Evolutionary conservation across 108 stramenopile genomes (phyloP).

Genomic region (Pseudonitzschia multiseries): DNA sequence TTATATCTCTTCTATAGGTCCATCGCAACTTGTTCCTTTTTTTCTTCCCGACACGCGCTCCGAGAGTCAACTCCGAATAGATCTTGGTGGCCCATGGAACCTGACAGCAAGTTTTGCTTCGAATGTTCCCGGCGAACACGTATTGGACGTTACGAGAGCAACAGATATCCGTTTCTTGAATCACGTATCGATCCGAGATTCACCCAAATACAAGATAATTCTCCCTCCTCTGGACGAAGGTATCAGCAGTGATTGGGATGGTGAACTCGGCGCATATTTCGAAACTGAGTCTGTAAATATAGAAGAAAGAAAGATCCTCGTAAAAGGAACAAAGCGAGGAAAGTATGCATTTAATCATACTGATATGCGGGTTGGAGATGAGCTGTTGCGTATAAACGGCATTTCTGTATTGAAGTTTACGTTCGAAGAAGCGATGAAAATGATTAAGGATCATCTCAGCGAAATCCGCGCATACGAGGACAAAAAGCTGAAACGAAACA

Average conservation of each 20-base stretch:
- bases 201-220: conserved; percentile 74
- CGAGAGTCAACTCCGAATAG: conserved; percentile 74
- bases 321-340: conserved; percentile 86
- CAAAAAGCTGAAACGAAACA: not conserved
- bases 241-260: conserved; percentile 46
- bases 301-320: conserved; percentile 76
- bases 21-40: conserved; percentile 65
- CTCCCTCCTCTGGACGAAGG: conserved; percentile 56
- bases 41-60: conserved; percentile 80
- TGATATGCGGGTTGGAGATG: conserved; percentile 90
- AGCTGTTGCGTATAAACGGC: conserved; percentile 84
- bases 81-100: conserved; percentile 64
- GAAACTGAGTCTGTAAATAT: conserved; percentile 87
- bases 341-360: conserved; percentile 80
- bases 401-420: conserved; percentile 53
- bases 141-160: conserved; percentile 47
- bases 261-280: conserved; percentile 92
- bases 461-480: conserved; percentile 19
- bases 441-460: conserved; percentile 51
- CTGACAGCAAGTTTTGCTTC: conserved; percentile 72
- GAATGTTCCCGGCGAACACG: conserved; percentile 68
- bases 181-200: conserved; percentile 73
- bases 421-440: conserved; percentile 87
- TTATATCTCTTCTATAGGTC: conserved; percentile 58
- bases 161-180: conserved; percentile 64